Conservation (phyloP, 495 filamentous ascomycete genomes). For the Aspergillus mulundensis region DNA sequence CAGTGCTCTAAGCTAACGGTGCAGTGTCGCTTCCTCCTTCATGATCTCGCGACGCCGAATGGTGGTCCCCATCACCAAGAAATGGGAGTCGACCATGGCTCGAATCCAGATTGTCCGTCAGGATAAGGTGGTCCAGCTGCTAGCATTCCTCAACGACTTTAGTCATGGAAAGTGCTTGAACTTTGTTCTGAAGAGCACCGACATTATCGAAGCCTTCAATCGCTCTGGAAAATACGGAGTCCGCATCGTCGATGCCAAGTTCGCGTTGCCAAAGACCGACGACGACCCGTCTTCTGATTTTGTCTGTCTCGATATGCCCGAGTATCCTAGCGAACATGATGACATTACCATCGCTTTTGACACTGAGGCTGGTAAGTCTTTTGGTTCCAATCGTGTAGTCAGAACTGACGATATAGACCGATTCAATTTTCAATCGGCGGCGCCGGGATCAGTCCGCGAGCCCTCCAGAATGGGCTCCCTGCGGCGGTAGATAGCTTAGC, state of each 20-base stretch:
- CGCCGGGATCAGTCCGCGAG: slow-evolving; percentile 46
- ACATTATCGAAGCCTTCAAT: slow-evolving; percentile 68
- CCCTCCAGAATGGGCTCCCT: slow-evolving; percentile 49
- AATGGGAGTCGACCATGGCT: slow-evolving; percentile 72
- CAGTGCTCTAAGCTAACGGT: neutral
- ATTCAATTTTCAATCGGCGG: slow-evolving; percentile 38
- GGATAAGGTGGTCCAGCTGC: slow-evolving; percentile 65
- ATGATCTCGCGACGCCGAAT: slow-evolving; percentile 79
- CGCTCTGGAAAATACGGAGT: slow-evolving; percentile 64
- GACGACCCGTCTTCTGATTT: slow-evolving; percentile 61
- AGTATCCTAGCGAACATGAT: slow-evolving; percentile 86
- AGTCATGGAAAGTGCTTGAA: slow-evolving; percentile 81
- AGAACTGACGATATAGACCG: slow-evolving; percentile 35
- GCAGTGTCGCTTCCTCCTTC: slow-evolving; percentile 56
- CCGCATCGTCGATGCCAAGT: slow-evolving; percentile 83
- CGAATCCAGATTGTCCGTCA: slow-evolving; percentile 75
- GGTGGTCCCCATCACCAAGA: slow-evolving; percentile 88
- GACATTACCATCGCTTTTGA: slow-evolving; percentile 85
- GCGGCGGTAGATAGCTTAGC: slow-evolving; percentile 32
- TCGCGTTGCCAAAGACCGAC: slow-evolving; percentile 66
- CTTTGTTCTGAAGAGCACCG: slow-evolving; percentile 75
- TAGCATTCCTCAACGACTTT: slow-evolving; percentile 79
- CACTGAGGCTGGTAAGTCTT: slow-evolving; percentile 63
- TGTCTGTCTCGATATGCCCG: slow-evolving; percentile 77
- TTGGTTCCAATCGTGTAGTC: neutral